Evolutionary conservation across 768 basidiomycete genomes (phyloP).

Genomic region (Lyophyllum decastes): DNA sequence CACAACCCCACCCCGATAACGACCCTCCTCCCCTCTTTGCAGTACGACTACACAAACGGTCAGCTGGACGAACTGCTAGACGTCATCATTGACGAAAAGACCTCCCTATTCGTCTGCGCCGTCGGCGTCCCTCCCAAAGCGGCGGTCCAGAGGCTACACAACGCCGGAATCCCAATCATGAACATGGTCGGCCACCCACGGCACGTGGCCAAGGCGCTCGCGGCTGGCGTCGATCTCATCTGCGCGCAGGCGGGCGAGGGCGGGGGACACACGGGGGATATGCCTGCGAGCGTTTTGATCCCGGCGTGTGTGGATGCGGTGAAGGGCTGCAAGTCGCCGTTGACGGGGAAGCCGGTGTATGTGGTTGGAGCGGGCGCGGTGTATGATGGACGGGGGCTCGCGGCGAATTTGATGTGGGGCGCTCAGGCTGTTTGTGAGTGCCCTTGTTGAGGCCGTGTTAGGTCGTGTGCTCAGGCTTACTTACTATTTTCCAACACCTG

Average conservation of each 20-base stretch:
- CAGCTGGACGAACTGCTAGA: slow-evolving; percentile 81
- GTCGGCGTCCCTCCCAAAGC: slow-evolving; percentile 84
- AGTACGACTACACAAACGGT: slow-evolving; percentile 91
- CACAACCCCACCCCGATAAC: too few species aligned
- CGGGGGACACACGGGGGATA: slow-evolving; percentile 86
- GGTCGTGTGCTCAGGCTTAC: slow-evolving; percentile 6
- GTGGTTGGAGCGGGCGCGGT: slow-evolving; percentile 93
- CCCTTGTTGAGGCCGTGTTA: slow-evolving; percentile 2
- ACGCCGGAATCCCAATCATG: slow-evolving; percentile 85
- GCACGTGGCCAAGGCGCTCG: slow-evolving; percentile 80
- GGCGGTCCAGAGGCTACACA: slow-evolving; percentile 80
- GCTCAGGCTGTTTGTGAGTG: slow-evolving; percentile 83
- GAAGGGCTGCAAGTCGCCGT: slow-evolving; percentile 72
- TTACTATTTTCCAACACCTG: too few species aligned
- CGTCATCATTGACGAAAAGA: slow-evolving; percentile 91
- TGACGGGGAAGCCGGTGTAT: slow-evolving; percentile 82
- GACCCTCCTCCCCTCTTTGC: background rate
- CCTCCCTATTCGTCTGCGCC: slow-evolving; percentile 87
- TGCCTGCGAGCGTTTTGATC: slow-evolving; percentile 83
- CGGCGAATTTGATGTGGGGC: slow-evolving; percentile 87
- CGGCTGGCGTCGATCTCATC: slow-evolving; percentile 86
- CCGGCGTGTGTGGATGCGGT: slow-evolving; percentile 88
- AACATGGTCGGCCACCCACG: slow-evolving; percentile 98
- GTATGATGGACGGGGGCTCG: slow-evolving; percentile 84
- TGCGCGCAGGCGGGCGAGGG: slow-evolving; percentile 95